Conservation (phyloP, 768 basidiomycete species). For the Tulasnella sp. region DNA sequence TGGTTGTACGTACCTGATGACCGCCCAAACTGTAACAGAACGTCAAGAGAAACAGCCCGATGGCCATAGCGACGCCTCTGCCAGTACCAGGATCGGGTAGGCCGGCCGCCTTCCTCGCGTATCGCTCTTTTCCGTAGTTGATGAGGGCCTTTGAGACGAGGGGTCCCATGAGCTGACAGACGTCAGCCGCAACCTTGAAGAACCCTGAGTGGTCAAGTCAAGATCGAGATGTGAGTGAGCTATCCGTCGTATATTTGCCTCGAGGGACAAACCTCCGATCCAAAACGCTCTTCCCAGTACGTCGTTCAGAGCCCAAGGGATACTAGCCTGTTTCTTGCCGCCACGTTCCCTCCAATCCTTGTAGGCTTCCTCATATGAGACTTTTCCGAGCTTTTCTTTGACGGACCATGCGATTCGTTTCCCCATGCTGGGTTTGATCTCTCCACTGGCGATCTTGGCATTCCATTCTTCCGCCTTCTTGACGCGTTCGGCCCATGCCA, state of each 20-base stretch:
- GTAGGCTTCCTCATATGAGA: slow-evolving; percentile 26
- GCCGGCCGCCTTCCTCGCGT: slow-evolving; percentile 30
- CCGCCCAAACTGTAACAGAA: slow-evolving; percentile 43
- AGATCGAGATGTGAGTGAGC: not conserved
- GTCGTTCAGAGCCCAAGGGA: slow-evolving; percentile 50
- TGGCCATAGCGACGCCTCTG: slow-evolving; percentile 45
- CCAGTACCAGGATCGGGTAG: slow-evolving; percentile 9
- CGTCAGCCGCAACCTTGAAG: slow-evolving; percentile 52
- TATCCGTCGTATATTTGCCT: not conserved
- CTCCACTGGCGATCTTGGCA: slow-evolving; percentile 33
- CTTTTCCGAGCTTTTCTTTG: slow-evolving; percentile 14
- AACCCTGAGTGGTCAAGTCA: slow-evolving; percentile 13
- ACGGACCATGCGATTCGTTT: slow-evolving; percentile 35
- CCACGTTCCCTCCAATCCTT: slow-evolving; percentile 35
- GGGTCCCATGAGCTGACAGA: slow-evolving; percentile 48
- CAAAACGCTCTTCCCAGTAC: slow-evolving; percentile 48
- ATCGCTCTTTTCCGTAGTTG: slow-evolving; percentile 41
- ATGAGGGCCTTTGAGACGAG: slow-evolving; percentile 51
- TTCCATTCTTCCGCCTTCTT: slow-evolving; percentile 46
- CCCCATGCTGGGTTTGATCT: slow-evolving; percentile 32
- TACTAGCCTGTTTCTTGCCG: slow-evolving; percentile 38
- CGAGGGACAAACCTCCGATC: slow-evolving; percentile 36
- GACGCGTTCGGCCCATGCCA: slow-evolving; percentile 40
- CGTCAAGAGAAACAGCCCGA: slow-evolving; percentile 40
- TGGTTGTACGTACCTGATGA: slow-evolving; percentile 42